phyloP scores from a whole-genome alignment of 768 basidiomycete genomes.

The Tylopilus rubrobrunneus region DNA sequence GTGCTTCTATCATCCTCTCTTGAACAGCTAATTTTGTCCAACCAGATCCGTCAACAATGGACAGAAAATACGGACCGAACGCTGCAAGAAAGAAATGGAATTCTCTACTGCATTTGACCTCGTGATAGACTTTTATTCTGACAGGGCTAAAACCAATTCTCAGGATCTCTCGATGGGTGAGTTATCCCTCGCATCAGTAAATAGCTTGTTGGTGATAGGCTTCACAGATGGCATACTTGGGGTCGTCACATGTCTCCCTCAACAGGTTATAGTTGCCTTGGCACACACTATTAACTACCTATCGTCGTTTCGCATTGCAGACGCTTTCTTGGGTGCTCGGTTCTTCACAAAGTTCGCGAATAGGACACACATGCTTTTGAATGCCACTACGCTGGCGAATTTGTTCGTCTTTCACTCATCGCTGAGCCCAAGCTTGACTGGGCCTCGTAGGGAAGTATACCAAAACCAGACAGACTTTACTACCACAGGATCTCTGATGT shows the following conservation, averaged over 20 bases:
- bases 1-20: slow-evolving; percentile 11
- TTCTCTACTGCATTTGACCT: slow-evolving; percentile 69
- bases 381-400: slow-evolving; percentile 83
- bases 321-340: slow-evolving; percentile 69
- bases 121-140: slow-evolving; percentile 63
- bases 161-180: slow-evolving; percentile 30
- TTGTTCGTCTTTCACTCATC: slow-evolving; percentile 38
- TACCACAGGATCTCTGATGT: slow-evolving; percentile 72
- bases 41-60: slow-evolving; percentile 37
- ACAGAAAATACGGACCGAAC: slow-evolving; percentile 58
- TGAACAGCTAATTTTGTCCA: slow-evolving; percentile 2
- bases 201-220: background rate
- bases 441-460: slow-evolving; percentile 68
- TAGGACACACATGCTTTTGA: slow-evolving; percentile 80
- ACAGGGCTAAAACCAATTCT: slow-evolving; percentile 42
- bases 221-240: slow-evolving; percentile 58
- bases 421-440: background rate
- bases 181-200: background rate
- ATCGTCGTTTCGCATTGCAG: slow-evolving; percentile 69
- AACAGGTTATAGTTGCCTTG: slow-evolving; percentile 64
- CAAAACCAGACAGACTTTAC: slow-evolving; percentile 82
- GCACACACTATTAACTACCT: slow-evolving; percentile 73
- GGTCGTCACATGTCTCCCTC: slow-evolving; percentile 60
- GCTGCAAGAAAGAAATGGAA: slow-evolving; percentile 48
- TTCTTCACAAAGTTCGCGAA: slow-evolving; percentile 80